Percentiles rank a stretch among this genome's conserved stretches.
These are phyloP conservation scores for Coprinopsis strossmayeri DNA, from an alignment of 768 basidiomycete species.

Conservation along the genomic window DNA sequence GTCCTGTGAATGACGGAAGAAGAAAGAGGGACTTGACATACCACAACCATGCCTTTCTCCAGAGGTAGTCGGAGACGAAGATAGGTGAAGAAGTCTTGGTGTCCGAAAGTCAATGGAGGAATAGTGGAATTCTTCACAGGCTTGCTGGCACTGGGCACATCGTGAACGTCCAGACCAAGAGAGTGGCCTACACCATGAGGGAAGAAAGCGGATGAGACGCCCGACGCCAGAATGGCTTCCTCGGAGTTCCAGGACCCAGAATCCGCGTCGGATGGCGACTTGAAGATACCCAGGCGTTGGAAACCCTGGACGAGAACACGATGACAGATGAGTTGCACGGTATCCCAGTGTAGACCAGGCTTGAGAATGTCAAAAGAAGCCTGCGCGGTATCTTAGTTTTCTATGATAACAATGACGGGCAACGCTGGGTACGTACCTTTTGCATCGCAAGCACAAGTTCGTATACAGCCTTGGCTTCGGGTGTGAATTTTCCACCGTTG, in stretches of 20 bases:
- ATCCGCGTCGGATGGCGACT: conserved; percentile 38
- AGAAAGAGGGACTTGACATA: conserved; percentile 30
- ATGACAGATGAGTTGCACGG: conserved; percentile 79
- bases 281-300: conserved; percentile 81
- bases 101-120: conserved; percentile 29
- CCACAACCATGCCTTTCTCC: conserved; percentile 78
- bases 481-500: conserved; percentile 84
- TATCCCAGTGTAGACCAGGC: conserved; percentile 88
- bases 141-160: conserved; percentile 78
- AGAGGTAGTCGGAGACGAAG: conserved; percentile 74
- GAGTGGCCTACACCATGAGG: conserved; percentile 92
- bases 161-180: conserved; percentile 91
- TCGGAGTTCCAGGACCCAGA: conserved; percentile 55
- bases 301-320: conserved; percentile 77
- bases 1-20: conserved; percentile 1
- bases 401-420: neutral
- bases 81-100: conserved; percentile 71
- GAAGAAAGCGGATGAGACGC: conserved; percentile 82
- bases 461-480: conserved; percentile 78
- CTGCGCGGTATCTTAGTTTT: conserved; percentile 31
- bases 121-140: conserved; percentile 54
- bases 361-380: conserved; percentile 61
- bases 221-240: conserved; percentile 67
- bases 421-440: conserved; percentile 27
- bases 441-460: conserved; percentile 90